Percentiles rank a stretch among this genome's conserved stretches.
Conservation (phyloP, 176 grass and related monocot species). For the Phoenix dactylifera region DNA sequence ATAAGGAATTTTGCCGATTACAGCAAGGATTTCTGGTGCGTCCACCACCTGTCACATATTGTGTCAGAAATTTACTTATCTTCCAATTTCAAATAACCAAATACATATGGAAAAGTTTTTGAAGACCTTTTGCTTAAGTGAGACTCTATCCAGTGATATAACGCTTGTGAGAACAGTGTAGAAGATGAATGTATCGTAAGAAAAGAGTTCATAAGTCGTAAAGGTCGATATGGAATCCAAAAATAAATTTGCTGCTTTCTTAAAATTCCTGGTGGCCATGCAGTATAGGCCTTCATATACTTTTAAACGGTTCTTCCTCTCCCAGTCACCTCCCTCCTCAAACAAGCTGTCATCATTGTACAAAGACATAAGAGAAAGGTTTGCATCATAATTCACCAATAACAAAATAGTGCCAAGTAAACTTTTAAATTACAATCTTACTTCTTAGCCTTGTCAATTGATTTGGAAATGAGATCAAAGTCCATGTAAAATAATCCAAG, state of each 20-base stretch:
- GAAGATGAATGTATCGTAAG: conserved; percentile 93
- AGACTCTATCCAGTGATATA: conserved; percentile 92
- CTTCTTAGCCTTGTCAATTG: conserved; percentile 95
- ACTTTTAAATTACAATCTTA: conserved; percentile 22
- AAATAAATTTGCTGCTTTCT: conserved; percentile 89
- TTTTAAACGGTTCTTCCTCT: conserved; percentile 97
- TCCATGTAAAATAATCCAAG: conserved; percentile 96
- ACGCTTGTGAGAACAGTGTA: conserved; percentile 89
- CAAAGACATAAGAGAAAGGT: neutral
- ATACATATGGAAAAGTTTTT: neutral
- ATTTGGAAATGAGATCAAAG: conserved; percentile 92
- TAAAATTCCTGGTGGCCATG: conserved; percentile 89
- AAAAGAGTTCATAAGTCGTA: conserved; percentile 84
- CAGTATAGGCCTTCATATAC: conserved; percentile 95
- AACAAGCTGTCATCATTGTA: conserved; percentile 53
- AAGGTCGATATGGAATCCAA: conserved; percentile 98
- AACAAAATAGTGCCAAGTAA: too few relatives aligned
- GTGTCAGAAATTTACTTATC: conserved; percentile 5
- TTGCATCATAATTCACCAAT: neutral
- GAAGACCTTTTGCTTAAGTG: conserved; percentile 77
- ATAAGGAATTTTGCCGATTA: conserved; percentile 86
- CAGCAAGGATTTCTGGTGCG: conserved; percentile 90
- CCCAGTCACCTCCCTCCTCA: conserved; percentile 97
- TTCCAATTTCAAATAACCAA: neutral
- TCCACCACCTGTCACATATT: conserved; percentile 64